Base-by-base conservation (phyloP, 2,329 filamentous ascomycete species). In the Ophiostoma ulmi region DNA sequence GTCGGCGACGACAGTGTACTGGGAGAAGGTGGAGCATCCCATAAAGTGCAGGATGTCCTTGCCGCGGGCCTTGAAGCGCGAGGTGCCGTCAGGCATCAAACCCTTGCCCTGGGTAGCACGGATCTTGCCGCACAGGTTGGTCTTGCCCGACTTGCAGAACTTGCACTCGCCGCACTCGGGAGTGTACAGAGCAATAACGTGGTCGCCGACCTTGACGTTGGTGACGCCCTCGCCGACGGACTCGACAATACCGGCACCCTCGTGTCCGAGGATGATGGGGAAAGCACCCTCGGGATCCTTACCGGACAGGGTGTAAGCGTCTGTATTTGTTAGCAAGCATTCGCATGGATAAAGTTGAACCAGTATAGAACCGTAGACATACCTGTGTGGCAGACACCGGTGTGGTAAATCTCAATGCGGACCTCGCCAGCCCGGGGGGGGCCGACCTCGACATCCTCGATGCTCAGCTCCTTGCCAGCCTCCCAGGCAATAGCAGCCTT, bases 141-240 rank as follows among this genome's bases (percentile, higher is more conserved):
- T 98, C 90, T 99, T 99, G 83, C 94, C 95, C 61, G 94, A 98
- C 82, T 93, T 95, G 90, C 95, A 99, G 87, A 98, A 98, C 85
- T 98, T 98, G 89, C 95, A 99, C 82, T 98, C 94, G 76, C 88
- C 86, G 85, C 95, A 98, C 84, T 98, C 94, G 75, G 95, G 95
- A 66, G 94, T 98, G 86, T 96, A 96, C 73, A 96, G 90, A 77
- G 92, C 91, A 76, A 94, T 85, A 72, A 97, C 94, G 78, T 95
- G 89, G 84, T 97, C 94, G 75, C 94, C 94, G 68, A 88, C 87
- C 86, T 97, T 97, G 77, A 97, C 94, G 76, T 89, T 93, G 77
- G 93, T 97, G 77, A 97, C 94, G 73, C 92, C 94, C 82, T 97
- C 93, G 75, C 94, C 94, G 72, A 97, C 74, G 0, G 93, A 97